These are phyloP conservation scores for Botrytis hyacinthi DNA, from an alignment of 2,329 filamentous ascomycete species.

Conservation along the genomic window DNA sequence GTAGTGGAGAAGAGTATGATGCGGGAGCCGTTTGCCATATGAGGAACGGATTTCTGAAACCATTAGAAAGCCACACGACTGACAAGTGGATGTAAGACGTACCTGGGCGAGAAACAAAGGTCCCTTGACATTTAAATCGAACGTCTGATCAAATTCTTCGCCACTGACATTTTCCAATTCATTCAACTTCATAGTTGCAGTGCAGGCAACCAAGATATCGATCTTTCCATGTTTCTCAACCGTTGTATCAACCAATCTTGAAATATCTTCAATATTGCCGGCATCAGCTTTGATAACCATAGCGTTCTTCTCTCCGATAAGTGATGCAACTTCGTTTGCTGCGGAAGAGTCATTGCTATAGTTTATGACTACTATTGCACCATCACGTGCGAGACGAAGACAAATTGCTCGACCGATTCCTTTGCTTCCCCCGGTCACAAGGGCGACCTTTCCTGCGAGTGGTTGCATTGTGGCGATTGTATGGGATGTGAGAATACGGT, in stretches of 20 bases:
- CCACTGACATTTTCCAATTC: constrained; percentile 50
- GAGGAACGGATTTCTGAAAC: constrained; percentile 48
- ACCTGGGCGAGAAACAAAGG: constrained; percentile 52
- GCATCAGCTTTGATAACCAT: constrained; percentile 57
- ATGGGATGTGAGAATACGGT: background rate
- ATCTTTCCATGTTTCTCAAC: constrained; percentile 53
- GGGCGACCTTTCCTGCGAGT: constrained; percentile 35
- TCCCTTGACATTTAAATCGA: constrained; percentile 56
- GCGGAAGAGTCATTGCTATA: constrained; percentile 49
- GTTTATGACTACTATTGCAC: constrained; percentile 58
- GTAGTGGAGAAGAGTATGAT: constrained; percentile 54
- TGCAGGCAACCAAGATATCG: constrained; percentile 58
- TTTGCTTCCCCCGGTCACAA: constrained; percentile 47
- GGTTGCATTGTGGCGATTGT: constrained; percentile 24
- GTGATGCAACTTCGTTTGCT: constrained; percentile 49
- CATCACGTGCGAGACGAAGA: constrained; percentile 54
- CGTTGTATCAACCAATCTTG: constrained; percentile 49
- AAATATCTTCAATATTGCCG: constrained; percentile 46
- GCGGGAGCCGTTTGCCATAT: constrained; percentile 50
- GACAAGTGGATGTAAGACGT: constrained; percentile 11
- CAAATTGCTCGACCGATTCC: constrained; percentile 61
- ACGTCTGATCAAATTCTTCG: constrained; percentile 49
- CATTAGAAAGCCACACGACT: background rate
- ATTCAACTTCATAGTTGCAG: constrained; percentile 51
- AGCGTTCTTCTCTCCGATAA: constrained; percentile 49